These are phyloP conservation scores for Berkeleyomyces rouxiae DNA, from an alignment of 2,329 filamentous ascomycete genomes.

Conservation along the genomic window DNA sequence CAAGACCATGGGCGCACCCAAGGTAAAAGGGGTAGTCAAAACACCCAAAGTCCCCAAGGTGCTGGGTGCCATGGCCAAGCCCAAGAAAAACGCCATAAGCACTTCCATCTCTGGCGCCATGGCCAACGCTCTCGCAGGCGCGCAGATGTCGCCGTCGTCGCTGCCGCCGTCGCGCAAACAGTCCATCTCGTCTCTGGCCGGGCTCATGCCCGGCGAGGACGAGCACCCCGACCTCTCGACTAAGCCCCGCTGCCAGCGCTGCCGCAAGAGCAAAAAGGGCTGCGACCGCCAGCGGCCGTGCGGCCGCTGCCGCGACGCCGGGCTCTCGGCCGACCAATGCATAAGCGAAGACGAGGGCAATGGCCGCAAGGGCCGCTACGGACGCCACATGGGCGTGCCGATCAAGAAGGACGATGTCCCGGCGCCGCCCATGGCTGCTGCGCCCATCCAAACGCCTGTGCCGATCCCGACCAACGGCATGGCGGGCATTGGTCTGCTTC, in stretches of 20 bases:
- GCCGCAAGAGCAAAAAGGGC: conserved; percentile 98
- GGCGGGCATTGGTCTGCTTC: conserved; percentile 21
- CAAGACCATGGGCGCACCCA: conserved; percentile 21
- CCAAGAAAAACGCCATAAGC: conserved; percentile 35
- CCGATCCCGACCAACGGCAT: conserved; percentile 12
- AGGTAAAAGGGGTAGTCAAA: conserved; percentile 22
- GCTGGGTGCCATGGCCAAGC: conserved; percentile 22
- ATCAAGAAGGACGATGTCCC: conserved; percentile 39
- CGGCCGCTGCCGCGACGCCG: conserved; percentile 87
- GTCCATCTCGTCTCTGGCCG: conserved; percentile 47
- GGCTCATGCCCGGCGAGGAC: conserved; percentile 47
- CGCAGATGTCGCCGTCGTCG: conserved; percentile 45
- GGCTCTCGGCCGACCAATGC: conserved; percentile 81
- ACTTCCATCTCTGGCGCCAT: conserved; percentile 21
- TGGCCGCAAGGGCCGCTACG: conserved; percentile 85
- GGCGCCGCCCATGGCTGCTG: conserved; percentile 21
- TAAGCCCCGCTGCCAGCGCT: conserved; percentile 93
- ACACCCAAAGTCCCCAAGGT: conserved; percentile 32
- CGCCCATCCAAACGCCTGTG: conserved; percentile 11
- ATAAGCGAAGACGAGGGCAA: conserved; percentile 97
- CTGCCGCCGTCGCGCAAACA: conserved; percentile 60
- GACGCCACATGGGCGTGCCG: conserved; percentile 52
- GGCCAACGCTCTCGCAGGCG: conserved; percentile 17
- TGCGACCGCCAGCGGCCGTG: conserved; percentile 94
- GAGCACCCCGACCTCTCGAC: conserved; percentile 84